Conservation (phyloP, 345 rosid species). For the Zanthoxylum bungeanum region DNA sequence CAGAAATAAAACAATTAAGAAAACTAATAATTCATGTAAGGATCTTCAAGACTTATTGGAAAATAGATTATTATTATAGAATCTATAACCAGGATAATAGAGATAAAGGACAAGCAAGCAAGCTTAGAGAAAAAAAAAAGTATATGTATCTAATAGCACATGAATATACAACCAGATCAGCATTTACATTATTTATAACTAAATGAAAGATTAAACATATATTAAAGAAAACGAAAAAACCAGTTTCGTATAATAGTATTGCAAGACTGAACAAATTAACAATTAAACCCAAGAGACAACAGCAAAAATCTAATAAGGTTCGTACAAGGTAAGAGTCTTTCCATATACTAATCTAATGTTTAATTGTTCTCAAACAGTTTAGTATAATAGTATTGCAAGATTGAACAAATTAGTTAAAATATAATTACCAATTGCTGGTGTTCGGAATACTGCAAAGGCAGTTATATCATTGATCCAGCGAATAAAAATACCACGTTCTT, state of each 20-base stretch:
- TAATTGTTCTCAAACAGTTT: background rate
- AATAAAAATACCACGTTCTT: slow-evolving; percentile 54
- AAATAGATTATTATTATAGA: too few species aligned
- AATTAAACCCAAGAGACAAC: too few species aligned
- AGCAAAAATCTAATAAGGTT: background rate
- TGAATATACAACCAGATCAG: background rate
- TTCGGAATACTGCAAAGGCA: slow-evolving; percentile 83
- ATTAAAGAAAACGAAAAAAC: background rate
- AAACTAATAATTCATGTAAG: background rate
- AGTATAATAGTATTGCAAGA: background rate
- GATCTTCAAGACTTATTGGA: too few species aligned
- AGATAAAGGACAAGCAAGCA: background rate
- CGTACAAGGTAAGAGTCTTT: background rate
- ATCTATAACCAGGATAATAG: too few species aligned
- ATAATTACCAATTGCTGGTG: slow-evolving; percentile 64
- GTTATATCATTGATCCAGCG: slow-evolving; percentile 90
- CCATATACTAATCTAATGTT: background rate
- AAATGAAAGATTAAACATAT: background rate
- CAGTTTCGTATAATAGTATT: too few species aligned
- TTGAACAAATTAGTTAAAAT: background rate
- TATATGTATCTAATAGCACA: background rate
- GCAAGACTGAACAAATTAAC: too few species aligned
- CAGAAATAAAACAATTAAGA: background rate
- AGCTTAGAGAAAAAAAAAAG: background rate
- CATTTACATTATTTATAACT: background rate